These are phyloP conservation scores for Alternaria viburni DNA, from an alignment of 2,329 filamentous ascomycete genomes.

Conservation along the genomic window DNA sequence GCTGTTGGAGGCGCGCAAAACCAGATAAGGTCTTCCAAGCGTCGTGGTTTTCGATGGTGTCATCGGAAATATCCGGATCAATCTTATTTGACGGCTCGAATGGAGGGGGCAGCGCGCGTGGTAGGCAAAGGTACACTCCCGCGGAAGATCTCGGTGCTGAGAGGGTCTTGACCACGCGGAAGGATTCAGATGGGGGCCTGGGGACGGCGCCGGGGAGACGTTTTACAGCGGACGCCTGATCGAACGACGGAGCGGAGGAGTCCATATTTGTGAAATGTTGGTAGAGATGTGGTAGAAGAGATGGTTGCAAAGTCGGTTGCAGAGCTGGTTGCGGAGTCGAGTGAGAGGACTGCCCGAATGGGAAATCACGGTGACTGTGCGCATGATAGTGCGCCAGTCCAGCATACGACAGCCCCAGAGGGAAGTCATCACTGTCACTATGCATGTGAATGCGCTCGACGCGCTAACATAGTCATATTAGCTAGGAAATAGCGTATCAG, in stretches of 20 bases:
- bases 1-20: not conserved
- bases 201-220: not conserved
- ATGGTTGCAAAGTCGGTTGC: not conserved
- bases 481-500: not conserved
- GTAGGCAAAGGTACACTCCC: slow-evolving; percentile 12
- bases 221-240: not conserved
- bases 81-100: not conserved
- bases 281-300: not conserved
- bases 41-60: not conserved
- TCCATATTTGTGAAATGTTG: not conserved
- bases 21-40: not conserved
- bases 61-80: not conserved
- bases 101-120: not conserved
- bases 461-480: not conserved
- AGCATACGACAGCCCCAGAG: not conserved
- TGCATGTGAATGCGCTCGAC: not conserved
- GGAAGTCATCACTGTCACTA: not conserved
- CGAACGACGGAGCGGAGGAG: not conserved
- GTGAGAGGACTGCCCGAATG: not conserved
- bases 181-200: slow-evolving; percentile 8
- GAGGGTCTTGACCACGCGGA: slow-evolving; percentile 10
- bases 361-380: not conserved
- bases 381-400: not conserved
- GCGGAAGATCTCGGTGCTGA: not conserved
- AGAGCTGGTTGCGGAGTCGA: not conserved